phyloP scores from a whole-genome alignment of 768 basidiomycete genomes.

The Phlebiopsis gigantea region DNA sequence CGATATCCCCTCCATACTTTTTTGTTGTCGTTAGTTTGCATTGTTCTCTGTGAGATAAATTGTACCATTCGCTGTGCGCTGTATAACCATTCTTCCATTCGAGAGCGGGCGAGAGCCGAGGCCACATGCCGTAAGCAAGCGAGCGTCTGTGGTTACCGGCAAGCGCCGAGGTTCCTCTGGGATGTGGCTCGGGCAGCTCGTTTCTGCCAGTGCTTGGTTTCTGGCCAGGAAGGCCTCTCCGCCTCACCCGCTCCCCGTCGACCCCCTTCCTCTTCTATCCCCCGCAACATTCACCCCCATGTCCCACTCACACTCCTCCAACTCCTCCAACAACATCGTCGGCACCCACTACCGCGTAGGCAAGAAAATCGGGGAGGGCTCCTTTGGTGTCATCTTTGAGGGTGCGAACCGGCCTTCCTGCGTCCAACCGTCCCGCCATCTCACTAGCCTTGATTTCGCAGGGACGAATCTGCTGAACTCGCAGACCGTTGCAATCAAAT shows the following conservation, averaged over 20 bases:
- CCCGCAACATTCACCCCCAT: constrained; percentile 17
- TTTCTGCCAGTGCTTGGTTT: constrained; percentile 11
- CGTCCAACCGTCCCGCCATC: background rate
- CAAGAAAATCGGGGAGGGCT: constrained; percentile 98
- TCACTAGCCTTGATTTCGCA: constrained; percentile 26
- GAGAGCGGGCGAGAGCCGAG: background rate
- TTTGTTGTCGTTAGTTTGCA: background rate
- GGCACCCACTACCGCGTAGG: constrained; percentile 98
- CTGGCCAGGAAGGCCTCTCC: constrained; percentile 8
- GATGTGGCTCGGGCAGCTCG: constrained; percentile 2
- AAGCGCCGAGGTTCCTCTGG: constrained; percentile 5
- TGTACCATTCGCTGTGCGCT: constrained; percentile 4
- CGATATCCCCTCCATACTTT: constrained; percentile 1
- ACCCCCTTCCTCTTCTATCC: constrained; percentile 12
- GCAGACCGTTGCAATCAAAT: constrained; percentile 99
- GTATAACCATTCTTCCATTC: background rate
- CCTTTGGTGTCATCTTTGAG: constrained; percentile 95
- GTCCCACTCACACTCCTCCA: constrained; percentile 40
- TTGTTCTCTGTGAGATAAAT: background rate
- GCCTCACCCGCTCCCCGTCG: constrained; percentile 11
- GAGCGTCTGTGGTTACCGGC: constrained; percentile 9
- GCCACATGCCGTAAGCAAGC: constrained; percentile 10
- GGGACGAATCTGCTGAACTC: constrained; percentile 98
- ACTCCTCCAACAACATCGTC: constrained; percentile 72
- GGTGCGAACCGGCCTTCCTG: constrained; percentile 34